Conservation (phyloP, 2,329 filamentous ascomycete species). For the Talaromyces marneffei region DNA sequence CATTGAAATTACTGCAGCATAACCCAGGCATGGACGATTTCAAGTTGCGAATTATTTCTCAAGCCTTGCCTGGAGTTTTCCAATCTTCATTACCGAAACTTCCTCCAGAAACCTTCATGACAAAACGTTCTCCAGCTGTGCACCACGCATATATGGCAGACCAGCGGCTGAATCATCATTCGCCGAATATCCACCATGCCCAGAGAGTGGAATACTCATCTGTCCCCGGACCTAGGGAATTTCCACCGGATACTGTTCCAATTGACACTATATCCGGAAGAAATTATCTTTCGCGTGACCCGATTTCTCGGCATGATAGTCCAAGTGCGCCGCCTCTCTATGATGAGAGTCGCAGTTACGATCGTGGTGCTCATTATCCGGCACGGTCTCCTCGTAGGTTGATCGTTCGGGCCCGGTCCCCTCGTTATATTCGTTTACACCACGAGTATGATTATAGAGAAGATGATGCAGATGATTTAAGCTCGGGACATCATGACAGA, state of each 20-base stretch:
- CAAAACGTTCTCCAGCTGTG: constrained; percentile 5
- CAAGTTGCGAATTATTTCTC: constrained; percentile 49
- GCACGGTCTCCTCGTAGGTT: constrained; percentile 1
- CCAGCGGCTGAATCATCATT: background rate
- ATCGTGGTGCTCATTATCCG: background rate
- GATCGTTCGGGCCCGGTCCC: background rate
- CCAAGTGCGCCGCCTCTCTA: background rate
- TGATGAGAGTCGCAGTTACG: constrained; percentile 1
- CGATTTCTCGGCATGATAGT: background rate
- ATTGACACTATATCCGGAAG: background rate
- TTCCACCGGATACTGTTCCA: background rate
- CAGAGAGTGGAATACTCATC: background rate
- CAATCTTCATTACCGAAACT: constrained; percentile 8
- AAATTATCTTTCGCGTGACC: background rate
- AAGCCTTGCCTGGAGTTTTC: constrained; percentile 46
- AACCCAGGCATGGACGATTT: constrained; percentile 48
- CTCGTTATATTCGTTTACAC: constrained; percentile 4
- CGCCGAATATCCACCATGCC: background rate
- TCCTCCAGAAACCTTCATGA: constrained; percentile 2
- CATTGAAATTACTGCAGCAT: constrained; percentile 13
- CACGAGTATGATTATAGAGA: constrained; percentile 8
- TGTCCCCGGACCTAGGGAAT: background rate
- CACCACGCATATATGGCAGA: background rate
- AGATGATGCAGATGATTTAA: background rate
- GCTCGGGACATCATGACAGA: constrained; percentile 9